Evolutionary conservation across 2,329 filamentous ascomycete species (phyloP), one percentile per base, ranked within the genome.

Genomic region (Hypoxylon sp.): DNA sequence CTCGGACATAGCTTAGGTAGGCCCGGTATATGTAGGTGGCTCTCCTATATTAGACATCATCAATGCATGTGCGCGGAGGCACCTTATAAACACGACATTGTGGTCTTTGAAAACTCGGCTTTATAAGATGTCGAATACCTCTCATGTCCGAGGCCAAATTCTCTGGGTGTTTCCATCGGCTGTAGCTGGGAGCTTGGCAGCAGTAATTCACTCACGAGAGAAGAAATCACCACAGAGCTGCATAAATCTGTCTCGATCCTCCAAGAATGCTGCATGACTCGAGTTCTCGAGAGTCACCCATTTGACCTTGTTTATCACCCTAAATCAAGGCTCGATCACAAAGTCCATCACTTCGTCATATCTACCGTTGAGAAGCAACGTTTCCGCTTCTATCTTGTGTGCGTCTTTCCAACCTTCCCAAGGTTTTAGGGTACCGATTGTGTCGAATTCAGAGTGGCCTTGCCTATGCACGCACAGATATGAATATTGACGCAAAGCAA

Each of bases 301-400:
- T 45, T 63, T 67, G 38, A 68, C 66, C 48, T 65, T 67, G 1
- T 55, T 55, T 23, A 70, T 71, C 2, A 35, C 26, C 33, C 37
- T 64, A 41, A 69, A 70, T 65, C 68, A 70, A 0, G 68, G 67
- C 18, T 65, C 56, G 18, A 70, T 59, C 10, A 45, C 52, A 18
- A 64, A 46, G 18, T 69, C 65, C 29, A 64, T 68, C 2, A 64
- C 67, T 27, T 72, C 69, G 26, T 72, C 69, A n/a, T 67, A 67
- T 51, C 35, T 55, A 2, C 62, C 62, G n/a, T 62, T 62, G 2
- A 62, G 10, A 13, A 62, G 59, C 23, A 62, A 23, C 3, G 49
- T 60, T 13, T 51, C 49, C 0, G 60, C 65, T 11, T 62, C 15
- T 29, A 69, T 69, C 1, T 63, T 66, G 10, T 69, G 59, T 3